Evolutionary conservation across 495 filamentous ascomycete species (phyloP).

Genomic region (Amniculicola lignicola): DNA sequence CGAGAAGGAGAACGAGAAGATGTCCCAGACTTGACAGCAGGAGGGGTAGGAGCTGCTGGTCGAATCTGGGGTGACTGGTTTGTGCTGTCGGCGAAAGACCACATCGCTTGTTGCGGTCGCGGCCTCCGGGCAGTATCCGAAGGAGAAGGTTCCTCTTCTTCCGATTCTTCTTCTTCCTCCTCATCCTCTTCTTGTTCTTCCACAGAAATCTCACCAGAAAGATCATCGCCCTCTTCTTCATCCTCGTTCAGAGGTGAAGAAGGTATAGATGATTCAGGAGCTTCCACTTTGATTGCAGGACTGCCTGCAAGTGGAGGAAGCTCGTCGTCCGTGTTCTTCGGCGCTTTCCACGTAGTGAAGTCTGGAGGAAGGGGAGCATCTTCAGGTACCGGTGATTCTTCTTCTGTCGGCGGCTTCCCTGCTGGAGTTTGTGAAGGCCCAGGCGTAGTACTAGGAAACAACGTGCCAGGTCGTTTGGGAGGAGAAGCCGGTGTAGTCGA

Average conservation of each 20-base stretch:
- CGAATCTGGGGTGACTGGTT: slow-evolving; percentile 21
- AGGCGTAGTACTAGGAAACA: slow-evolving; percentile 42
- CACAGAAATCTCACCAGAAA: slow-evolving; percentile 26
- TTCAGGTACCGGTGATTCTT: slow-evolving; percentile 26
- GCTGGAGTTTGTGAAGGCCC: slow-evolving; percentile 31
- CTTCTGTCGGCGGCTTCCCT: not conserved
- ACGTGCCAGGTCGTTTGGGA: slow-evolving; percentile 43
- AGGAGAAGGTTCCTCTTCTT: slow-evolving; percentile 17
- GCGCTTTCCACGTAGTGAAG: slow-evolving; percentile 27
- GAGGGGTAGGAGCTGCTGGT: slow-evolving; percentile 30
- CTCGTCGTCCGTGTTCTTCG: slow-evolving; percentile 39
- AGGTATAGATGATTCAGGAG: slow-evolving; percentile 41
- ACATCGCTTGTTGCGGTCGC: slow-evolving; percentile 5
- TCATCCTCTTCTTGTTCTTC: slow-evolving; percentile 40
- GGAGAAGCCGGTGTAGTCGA: slow-evolving; percentile 53
- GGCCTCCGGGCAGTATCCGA: slow-evolving; percentile 23
- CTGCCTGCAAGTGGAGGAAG: slow-evolving; percentile 63
- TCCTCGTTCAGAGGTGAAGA: slow-evolving; percentile 37
- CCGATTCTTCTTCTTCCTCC: slow-evolving; percentile 29
- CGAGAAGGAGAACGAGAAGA: slow-evolving; percentile 18
- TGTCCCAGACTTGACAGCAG: slow-evolving; percentile 14
- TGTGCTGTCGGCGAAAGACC: slow-evolving; percentile 17
- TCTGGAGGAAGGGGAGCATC: slow-evolving; percentile 46
- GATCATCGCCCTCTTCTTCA: slow-evolving; percentile 22
- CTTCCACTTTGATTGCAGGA: slow-evolving; percentile 47